Conservation (phyloP, 805 yeast genomes). For the Hanseniaspora pseudoguilliermondii region DNA sequence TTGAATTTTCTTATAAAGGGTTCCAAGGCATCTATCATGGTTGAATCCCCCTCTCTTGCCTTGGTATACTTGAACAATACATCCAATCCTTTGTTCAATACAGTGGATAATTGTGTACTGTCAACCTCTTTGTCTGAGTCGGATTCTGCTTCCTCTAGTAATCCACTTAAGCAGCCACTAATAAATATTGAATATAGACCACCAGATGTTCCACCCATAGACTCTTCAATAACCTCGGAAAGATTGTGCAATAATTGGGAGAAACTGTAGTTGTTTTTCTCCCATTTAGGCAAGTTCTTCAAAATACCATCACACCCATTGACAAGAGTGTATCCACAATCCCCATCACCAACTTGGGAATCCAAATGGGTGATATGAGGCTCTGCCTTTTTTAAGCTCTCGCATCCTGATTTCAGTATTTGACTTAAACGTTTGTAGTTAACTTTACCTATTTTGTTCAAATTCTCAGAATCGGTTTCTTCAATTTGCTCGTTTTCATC, state of each 20-base stretch:
- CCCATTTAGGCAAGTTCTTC: slow-evolving; percentile 35
- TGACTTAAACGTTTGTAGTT: slow-evolving; percentile 25
- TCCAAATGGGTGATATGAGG: slow-evolving; percentile 77
- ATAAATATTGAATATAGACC: slow-evolving; percentile 79
- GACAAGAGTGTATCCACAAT: slow-evolving; percentile 84
- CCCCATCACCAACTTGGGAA: slow-evolving; percentile 91
- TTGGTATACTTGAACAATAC: slow-evolving; percentile 74
- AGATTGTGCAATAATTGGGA: slow-evolving; percentile 43
- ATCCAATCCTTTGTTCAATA: slow-evolving; percentile 46
- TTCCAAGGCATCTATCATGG: slow-evolving; percentile 75
- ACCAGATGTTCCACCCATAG: slow-evolving; percentile 98
- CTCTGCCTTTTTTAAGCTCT: slow-evolving; percentile 47
- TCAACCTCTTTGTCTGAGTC: slow-evolving; percentile 24
- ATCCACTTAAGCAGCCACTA: slow-evolving; percentile 55
- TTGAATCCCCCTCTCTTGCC: slow-evolving; percentile 81
- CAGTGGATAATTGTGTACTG: slow-evolving; percentile 31
- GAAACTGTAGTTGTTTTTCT: slow-evolving; percentile 34
- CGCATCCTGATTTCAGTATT: slow-evolving; percentile 39
- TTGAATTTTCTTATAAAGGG: slow-evolving; percentile 65
- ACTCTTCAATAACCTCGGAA: slow-evolving; percentile 71
- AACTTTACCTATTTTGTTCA: slow-evolving; percentile 27
- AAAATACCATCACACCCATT: slow-evolving; percentile 68
- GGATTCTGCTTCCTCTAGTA: slow-evolving; percentile 23
- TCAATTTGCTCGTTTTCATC: slow-evolving; percentile 14
- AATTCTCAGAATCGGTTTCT: slow-evolving; percentile 24